Conservation (phyloP, 1,284 basidiomycete species). For the Tilletia setariae region DNA sequence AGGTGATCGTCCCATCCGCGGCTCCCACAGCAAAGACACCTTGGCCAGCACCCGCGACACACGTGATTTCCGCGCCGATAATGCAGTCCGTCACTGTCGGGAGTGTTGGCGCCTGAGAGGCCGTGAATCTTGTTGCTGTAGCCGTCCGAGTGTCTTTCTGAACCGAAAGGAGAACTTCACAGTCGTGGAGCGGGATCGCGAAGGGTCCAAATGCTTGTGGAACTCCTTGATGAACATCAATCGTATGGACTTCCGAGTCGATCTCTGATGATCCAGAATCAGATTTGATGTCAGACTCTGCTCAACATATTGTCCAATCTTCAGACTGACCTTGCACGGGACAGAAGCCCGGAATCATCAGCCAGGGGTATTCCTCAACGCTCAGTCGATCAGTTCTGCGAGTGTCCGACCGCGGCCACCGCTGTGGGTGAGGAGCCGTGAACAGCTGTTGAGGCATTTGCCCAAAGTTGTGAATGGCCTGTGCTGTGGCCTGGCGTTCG, state of each 20-base stretch:
- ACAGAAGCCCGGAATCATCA: conserved; percentile 48
- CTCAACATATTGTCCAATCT: conserved; percentile 21
- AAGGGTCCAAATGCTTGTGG: too few species aligned
- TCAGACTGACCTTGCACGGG: conserved; percentile 24
- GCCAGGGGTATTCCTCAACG: conserved; percentile 68
- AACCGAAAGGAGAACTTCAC: neutral
- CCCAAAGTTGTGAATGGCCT: conserved; percentile 86
- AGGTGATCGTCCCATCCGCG: conserved; percentile 41
- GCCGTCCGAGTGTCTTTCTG: neutral
- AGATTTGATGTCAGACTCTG: neutral
- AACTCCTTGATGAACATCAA: too few species aligned
- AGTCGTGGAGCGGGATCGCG: too few species aligned
- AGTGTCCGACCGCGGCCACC: conserved; percentile 57
- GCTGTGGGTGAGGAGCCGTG: conserved; percentile 70
- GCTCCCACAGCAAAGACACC: conserved; percentile 68
- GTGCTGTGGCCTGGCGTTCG: conserved; percentile 85
- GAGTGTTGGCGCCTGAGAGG: neutral
- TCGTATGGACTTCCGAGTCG: too few species aligned
- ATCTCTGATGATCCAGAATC: neutral
- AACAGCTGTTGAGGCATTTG: conserved; percentile 65
- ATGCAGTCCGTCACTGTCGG: conserved; percentile 58
- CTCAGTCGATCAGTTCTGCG: conserved; percentile 60
- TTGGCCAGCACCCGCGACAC: conserved; percentile 74
- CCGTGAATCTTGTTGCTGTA: neutral
- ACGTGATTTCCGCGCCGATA: conserved; percentile 29